Evolutionary conservation across 176 grass and related monocot species (phyloP).

Genomic region (Raddia distichophylla): DNA sequence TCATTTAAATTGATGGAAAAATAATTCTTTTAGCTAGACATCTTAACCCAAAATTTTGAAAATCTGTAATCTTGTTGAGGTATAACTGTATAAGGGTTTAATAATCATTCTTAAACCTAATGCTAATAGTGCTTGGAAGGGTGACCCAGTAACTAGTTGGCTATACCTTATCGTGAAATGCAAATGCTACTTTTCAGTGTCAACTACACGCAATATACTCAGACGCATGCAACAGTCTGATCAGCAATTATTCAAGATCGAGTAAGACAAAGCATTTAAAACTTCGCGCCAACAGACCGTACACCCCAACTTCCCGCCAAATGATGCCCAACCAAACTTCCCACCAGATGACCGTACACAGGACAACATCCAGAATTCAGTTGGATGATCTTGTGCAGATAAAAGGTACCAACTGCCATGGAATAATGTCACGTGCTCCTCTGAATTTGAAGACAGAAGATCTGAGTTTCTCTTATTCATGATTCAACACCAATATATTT

Average conservation of each 20-base stretch:
- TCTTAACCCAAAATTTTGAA: neutral
- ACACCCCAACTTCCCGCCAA: neutral
- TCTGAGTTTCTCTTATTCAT: neutral
- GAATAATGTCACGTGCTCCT: conserved; percentile 13
- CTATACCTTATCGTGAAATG: neutral
- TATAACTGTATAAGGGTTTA: conserved; percentile 9
- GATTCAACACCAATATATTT: neutral
- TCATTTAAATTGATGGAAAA: neutral
- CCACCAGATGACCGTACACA: neutral
- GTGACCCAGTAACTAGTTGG: neutral
- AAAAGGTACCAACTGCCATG: neutral
- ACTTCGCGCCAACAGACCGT: neutral
- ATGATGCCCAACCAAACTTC: neutral
- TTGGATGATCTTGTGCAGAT: conserved; percentile 1
- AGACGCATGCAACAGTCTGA: neutral
- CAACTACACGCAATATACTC: conserved; percentile 14
- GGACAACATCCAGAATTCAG: neutral
- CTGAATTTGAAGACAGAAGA: neutral
- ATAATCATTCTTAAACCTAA: neutral
- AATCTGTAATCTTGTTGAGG: neutral
- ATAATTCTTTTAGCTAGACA: conserved; percentile 24
- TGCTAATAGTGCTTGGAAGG: conserved; percentile 1
- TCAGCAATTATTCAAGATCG: conserved; percentile 2
- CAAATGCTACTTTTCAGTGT: neutral
- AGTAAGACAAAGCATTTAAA: conserved; percentile 5